Percentiles rank a stretch among this genome's conserved stretches.
Evolutionary conservation across 2,329 filamentous ascomycete genomes (phyloP).

Genomic region (Pseudogymnoascus sp.): DNA sequence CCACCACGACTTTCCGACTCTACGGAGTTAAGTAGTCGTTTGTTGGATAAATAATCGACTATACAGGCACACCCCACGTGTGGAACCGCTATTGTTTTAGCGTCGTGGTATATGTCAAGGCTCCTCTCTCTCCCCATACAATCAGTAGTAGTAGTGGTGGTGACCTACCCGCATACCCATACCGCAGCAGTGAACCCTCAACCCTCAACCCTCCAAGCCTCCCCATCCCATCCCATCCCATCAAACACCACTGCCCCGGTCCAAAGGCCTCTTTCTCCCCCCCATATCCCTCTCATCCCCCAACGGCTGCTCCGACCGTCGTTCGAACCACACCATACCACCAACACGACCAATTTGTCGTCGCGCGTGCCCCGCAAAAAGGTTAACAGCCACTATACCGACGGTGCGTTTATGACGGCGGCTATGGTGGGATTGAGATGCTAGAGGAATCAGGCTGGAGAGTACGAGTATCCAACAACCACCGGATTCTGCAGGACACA

Average conservation of each 20-base stretch:
- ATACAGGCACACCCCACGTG: not conserved
- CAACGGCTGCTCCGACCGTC: not conserved
- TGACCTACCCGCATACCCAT: not conserved
- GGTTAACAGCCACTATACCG: not conserved
- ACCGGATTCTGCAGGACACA: not conserved
- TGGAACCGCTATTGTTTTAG: not conserved
- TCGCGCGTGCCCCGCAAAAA: not conserved
- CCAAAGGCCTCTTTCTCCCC: not conserved
- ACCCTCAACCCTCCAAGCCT: not conserved
- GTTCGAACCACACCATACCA: not conserved
- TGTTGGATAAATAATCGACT: not conserved
- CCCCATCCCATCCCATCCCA: not conserved
- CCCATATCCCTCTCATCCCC: not conserved
- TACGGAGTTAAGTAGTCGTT: too few relatives aligned
- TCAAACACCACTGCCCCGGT: not conserved
- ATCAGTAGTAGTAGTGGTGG: not conserved
- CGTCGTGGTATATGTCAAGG: not conserved
- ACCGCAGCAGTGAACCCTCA: too few relatives aligned
- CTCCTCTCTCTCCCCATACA: not conserved
- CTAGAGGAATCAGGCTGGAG: not conserved
- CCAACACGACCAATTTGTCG: not conserved
- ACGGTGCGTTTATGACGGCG: not conserved
- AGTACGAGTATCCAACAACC: not conserved
- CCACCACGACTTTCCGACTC: too few relatives aligned
- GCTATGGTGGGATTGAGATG: not conserved